These are phyloP conservation scores for Volvox carteri DNA, from an alignment of 163 green algal species.

Conservation along the genomic window DNA sequence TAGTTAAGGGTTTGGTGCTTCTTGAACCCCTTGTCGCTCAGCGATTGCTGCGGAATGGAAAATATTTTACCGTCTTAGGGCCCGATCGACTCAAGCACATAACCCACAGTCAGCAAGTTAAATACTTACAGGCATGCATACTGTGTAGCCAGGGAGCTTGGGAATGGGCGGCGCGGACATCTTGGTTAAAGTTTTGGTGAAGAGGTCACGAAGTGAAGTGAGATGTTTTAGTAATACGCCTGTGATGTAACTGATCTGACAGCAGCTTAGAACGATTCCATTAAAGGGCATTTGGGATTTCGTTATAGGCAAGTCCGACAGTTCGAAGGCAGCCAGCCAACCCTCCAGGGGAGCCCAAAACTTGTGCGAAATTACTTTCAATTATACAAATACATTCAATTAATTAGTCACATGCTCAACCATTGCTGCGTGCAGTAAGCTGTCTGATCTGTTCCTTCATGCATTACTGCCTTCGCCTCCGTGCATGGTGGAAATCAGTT, in stretches of 20 bases:
- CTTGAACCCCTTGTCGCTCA: conserved; percentile 71
- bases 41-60: conserved; percentile 68
- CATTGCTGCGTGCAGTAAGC: no score
- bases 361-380: not conserved
- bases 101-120: not conserved
- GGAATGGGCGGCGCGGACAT: conserved; percentile 69
- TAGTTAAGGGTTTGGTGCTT: conserved; percentile 80
- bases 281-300: no score
- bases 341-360: not conserved
- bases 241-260: no score
- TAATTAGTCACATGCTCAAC: no score
- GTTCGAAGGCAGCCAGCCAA: not conserved
- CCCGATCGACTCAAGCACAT: no score
- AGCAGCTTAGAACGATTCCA: no score
- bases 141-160: conserved; percentile 88
- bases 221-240: no score
- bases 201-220: not conserved
- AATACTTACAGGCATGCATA: conserved; percentile 74
- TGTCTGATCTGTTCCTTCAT: no score
- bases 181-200: not conserved
- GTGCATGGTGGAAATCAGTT: no score
- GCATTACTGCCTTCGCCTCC: no score
- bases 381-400: no score
- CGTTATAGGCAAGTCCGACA: not conserved
- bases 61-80: not conserved